A percentile compares a stretch with the other conserved stretches of the same genome.
Conservation (phyloP, 2,329 filamentous ascomycete species). For the Zymoseptoria ardabiliae region DNA sequence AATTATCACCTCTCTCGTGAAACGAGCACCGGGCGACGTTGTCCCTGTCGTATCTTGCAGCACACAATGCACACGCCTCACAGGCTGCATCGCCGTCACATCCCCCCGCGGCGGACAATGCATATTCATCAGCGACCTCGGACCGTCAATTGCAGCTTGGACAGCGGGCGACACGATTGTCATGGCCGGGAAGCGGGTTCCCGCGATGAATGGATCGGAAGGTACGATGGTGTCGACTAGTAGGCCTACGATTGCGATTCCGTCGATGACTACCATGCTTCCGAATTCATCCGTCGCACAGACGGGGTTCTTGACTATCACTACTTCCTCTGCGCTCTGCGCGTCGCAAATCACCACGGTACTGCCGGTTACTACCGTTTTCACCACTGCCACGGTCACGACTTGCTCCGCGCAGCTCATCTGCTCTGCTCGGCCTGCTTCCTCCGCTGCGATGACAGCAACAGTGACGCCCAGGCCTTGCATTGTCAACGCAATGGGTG, state of each 20-base stretch:
- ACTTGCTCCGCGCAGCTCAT: slow-evolving; percentile 13
- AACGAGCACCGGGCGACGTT: not conserved
- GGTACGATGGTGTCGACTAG: slow-evolving; percentile 2
- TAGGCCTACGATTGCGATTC: not conserved
- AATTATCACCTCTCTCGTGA: slow-evolving; percentile 3
- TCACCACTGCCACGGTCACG: slow-evolving; percentile 19
- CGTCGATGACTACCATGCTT: slow-evolving; percentile 1
- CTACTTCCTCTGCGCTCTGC: slow-evolving; percentile 4
- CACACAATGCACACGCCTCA: slow-evolving; percentile 12
- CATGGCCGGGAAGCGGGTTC: slow-evolving; percentile 10
- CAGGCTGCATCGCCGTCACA: slow-evolving; percentile 15
- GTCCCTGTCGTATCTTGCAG: slow-evolving; percentile 14
- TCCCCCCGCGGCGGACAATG: slow-evolving; percentile 8
- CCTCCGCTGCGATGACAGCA: not conserved
- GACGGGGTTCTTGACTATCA: slow-evolving; percentile 3
- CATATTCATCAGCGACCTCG: slow-evolving; percentile 13
- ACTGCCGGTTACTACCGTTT: slow-evolving; percentile 17
- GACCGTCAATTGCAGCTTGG: slow-evolving; percentile 5
- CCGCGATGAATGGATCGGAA: slow-evolving; percentile 2
- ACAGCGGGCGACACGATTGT: slow-evolving; percentile 16
- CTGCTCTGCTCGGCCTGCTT: not conserved
- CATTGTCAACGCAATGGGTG: too few species aligned
- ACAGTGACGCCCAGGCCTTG: not conserved
- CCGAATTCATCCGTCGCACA: not conserved
- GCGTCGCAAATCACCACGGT: slow-evolving; percentile 7